Evolutionary conservation across 768 basidiomycete genomes (phyloP), one percentile per base, ranked within the genome.

Genomic region (Lactifluus echinatus): DNA sequence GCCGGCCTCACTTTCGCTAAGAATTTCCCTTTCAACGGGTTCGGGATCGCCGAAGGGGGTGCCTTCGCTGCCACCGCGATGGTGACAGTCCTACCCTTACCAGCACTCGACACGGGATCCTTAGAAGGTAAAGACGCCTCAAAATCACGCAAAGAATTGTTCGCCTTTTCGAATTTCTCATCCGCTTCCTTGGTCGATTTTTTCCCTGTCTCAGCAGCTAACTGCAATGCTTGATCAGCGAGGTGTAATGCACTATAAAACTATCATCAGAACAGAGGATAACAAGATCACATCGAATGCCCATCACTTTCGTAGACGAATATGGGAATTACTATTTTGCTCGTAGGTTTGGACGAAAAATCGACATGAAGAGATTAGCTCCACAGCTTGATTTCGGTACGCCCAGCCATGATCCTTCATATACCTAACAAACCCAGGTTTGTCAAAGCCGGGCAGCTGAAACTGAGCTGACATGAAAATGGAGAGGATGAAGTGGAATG

Each of bases 301-400:
- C n/a, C 24, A 24, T 23, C 21, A 31, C 19, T 19, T 33, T 42
- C 15, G 44, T 8, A 56, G 26, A 8, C 8, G 2, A 1, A 15
- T 24, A 56, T 36, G 19, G 1, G 37, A 19, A 51, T 8, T 15
- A 3, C 0, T 4, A 1, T n/a, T 23, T 1, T 29, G n/a, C 3
- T 50, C 26, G 11, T 34, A 21, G 0, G 14, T 26, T 11, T 19
- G 26, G 14, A 36, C 42, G 21, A 44, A 56, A 34, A 0, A 0
- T 23, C 58, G 53, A 14, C 53, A 45, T n/a, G 49, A n/a, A 1
- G 47, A 24, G 3, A 59, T 5, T 1, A 59, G 36, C 17, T 50
- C 48, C 34, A 2, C 33, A 4, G 48, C 46, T 10, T 55, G 58
- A 33, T 50, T 56, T n/a, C 34, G 48, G 29, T 59, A 50, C 2